Base-by-base conservation (phyloP, 306 rosid species). In the Prunus mira region DNA sequence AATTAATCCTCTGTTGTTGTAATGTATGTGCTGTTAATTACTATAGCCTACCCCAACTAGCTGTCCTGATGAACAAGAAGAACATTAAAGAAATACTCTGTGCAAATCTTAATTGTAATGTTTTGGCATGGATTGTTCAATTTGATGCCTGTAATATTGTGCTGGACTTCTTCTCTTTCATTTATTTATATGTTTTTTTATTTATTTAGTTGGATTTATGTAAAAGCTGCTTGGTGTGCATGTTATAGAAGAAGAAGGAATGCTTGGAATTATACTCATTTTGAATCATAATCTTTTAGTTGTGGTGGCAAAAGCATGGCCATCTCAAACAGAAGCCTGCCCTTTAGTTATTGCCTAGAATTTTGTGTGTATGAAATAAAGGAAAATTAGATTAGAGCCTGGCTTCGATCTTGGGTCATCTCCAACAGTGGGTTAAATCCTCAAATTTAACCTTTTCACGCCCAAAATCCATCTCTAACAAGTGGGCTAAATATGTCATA, bases 11-110 rank as follows among this genome's bases (percentile, higher is more conserved):
- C 57, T 30, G 63, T 18, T 14, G 27, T 51, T 69, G 80, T 69
- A 75, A 69, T 75, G 6, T 57, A 77, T 46, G 49, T 68, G 20
- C 9, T 75, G 50, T n/a, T 64, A 18, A 57, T 47, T 58, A 50
- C 52, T 65, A 24, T 80, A 56, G 60, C 75, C 52, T 68, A 12
- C 69, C 67, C 67, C 25, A 76, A 85, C 30, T 83, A 83, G 72
- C 78, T 80, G 69, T 84, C 66, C 28, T 13, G 52, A 49, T 49
- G 9, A 22, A 51, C 1, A 38, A 79, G 73, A 51, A 80, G 76
- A 82, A 51, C 57, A 70, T 76, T 67, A 69, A 43, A 54, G 49
- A 72, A 79, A 67, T 79, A 82, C 86, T 74, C 70, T 74, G 28
- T 78, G 73, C 43, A 50, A 81, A 77, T 75, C 72, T 72, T 78